Evolutionary conservation across 768 basidiomycete species (phyloP).

Genomic region (Termitomyces eurrhizus): DNA sequence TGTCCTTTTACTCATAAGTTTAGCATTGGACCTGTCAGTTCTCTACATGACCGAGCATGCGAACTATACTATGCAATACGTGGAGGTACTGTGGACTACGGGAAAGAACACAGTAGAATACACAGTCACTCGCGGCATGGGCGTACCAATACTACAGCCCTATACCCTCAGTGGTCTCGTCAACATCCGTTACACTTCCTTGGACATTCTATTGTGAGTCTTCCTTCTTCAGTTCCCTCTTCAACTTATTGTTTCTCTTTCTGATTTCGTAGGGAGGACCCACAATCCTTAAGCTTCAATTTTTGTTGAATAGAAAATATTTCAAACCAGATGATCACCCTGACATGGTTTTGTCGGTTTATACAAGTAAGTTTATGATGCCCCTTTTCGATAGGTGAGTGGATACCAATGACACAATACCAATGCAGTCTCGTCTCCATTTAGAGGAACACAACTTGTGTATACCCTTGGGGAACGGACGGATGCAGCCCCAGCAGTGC

Average conservation of each 20-base stretch:
- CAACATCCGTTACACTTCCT: background rate
- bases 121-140: background rate
- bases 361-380: background rate
- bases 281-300: background rate
- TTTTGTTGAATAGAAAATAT: background rate
- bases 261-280: background rate
- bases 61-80: background rate
- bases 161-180: conserved; percentile 2
- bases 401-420: background rate
- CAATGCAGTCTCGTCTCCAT: background rate
- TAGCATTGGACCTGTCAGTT: conserved; percentile 2
- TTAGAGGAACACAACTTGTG: background rate
- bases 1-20: background rate
- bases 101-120: conserved; percentile 1
- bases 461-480: background rate
- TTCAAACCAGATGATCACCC: conserved; percentile 1
- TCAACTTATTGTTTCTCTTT: background rate
- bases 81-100: background rate
- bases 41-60: background rate
- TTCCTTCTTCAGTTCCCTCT: background rate
- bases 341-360: background rate
- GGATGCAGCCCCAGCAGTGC: background rate
- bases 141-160: background rate
- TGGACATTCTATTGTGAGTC: background rate
- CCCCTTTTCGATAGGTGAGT: background rate